Evolutionary conservation across 805 yeast species (phyloP).

Genomic region (Wickerhamomyces silvicola): DNA sequence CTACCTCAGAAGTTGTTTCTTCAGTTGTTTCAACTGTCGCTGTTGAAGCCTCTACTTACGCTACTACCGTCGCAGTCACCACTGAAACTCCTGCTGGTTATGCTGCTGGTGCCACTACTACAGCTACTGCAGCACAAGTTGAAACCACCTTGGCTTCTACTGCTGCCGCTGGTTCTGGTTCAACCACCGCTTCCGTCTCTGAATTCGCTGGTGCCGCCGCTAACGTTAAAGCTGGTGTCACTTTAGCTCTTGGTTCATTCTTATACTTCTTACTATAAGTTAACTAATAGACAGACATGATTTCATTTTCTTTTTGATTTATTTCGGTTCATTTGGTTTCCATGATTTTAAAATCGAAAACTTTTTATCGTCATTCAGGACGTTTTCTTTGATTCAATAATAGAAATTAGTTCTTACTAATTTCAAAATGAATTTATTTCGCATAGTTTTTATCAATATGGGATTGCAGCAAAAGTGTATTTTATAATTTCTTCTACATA

Average conservation of each 20-base stretch:
- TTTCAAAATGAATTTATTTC: too few relatives aligned
- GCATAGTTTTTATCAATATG: too few relatives aligned
- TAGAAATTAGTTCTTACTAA: too few relatives aligned
- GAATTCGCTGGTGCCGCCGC: slow-evolving; percentile 17
- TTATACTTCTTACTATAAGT: slow-evolving; percentile 24
- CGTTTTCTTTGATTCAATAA: too few relatives aligned
- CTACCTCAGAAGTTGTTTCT: neutral
- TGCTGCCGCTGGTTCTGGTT: slow-evolving; percentile 2
- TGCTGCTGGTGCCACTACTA: slow-evolving; percentile 2
- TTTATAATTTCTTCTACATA: too few relatives aligned
- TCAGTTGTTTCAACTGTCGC: slow-evolving; percentile 7
- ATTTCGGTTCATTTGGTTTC: neutral
- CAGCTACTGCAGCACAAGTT: neutral
- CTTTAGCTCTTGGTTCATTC: slow-evolving; percentile 24
- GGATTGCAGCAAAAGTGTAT: too few relatives aligned
- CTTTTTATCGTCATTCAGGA: too few relatives aligned
- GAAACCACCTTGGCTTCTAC: neutral
- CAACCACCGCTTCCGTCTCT: slow-evolving; percentile 6
- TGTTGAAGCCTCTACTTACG: slow-evolving; percentile 7
- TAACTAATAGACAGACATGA: neutral
- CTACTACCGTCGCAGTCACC: slow-evolving; percentile 4
- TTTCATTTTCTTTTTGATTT: neutral
- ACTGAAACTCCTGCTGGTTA: slow-evolving; percentile 1
- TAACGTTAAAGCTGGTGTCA: slow-evolving; percentile 17
- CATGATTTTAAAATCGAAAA: too few relatives aligned